Evolutionary conservation across 805 yeast genomes (phyloP), one percentile per base, ranked within the genome.

Genomic region (Candida methanosorbosa): DNA sequence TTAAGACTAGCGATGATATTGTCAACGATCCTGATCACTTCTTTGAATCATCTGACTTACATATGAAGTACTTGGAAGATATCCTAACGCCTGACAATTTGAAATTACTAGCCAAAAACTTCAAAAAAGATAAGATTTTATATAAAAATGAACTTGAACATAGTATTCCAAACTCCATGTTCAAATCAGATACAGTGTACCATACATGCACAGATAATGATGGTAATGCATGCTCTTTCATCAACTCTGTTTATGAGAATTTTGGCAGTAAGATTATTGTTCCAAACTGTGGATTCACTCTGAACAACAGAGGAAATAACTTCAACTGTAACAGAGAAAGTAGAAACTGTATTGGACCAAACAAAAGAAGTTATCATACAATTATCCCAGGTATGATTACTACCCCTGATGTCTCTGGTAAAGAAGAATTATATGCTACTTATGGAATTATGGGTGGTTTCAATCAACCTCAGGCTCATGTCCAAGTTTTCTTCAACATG

Each of bases 401-500:
- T 12, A 54, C 61, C 3, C 61, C 60, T 4, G 40, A 43, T 3
- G 39, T 37, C 3, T 16, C 15, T 11, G 37, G 25, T 2, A 41
- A 39, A 5, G 66, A 60, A 19, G 72, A 70, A 19, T 56, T 83
- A n/a, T 77, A 66, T 47, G 86, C 87, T 1, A 59, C 79, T n/a
- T 78, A 68, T 45, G 92, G 90, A 33, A 82, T 80, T 40, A 82
- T 81, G 86, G 94, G 94, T 14, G 94, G 90, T 0, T 83, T 76
- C 59, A 81, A 78, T 63, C 94, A 84, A 54, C 94, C 94, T 3
- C 85, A 81, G 46, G 88, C 88, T 2, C 94, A 83, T 45, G 75
- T 83, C 6, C 90, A 81, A 52, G 88, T 81, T 25, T 78, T 72
- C 26, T 56, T 82, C 41, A 83, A 84, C 51, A 53, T 83, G 66